Conservation (phyloP, 2,329 filamentous ascomycete genomes). For the Ophiocordyceps sinensis region DNA sequence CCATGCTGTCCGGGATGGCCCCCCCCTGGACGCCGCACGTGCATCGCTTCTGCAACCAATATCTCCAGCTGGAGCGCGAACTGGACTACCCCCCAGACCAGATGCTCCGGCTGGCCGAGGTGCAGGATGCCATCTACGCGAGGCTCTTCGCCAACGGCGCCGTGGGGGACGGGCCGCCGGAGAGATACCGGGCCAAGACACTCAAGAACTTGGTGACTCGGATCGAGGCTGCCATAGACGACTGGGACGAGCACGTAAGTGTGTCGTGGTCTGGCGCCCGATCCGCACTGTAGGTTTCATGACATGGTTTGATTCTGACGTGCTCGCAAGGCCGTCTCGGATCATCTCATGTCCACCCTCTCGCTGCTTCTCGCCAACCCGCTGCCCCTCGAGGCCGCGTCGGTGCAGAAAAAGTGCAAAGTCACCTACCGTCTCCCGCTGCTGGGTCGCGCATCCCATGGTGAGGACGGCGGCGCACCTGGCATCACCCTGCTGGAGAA, state of each 20-base stretch:
- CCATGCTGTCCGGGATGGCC: background rate
- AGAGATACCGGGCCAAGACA: conserved; percentile 54
- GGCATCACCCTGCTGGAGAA: conserved; percentile 54
- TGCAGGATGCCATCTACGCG: conserved; percentile 53
- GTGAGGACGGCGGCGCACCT: conserved; percentile 1
- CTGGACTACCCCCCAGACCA: conserved; percentile 48
- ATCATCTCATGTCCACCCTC: conserved; percentile 59
- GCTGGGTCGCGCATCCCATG: conserved; percentile 10
- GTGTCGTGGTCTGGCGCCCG: background rate
- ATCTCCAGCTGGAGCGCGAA: conserved; percentile 56
- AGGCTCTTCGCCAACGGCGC: conserved; percentile 49
- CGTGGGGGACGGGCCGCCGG: conserved; percentile 44
- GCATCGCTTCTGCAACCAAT: conserved; percentile 55
- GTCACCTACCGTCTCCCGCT: conserved; percentile 52
- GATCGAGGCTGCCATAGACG: conserved; percentile 60
- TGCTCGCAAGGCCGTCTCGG: conserved; percentile 59
- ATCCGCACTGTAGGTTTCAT: background rate
- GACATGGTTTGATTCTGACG: conserved; percentile 9
- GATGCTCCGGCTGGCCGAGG: conserved; percentile 41
- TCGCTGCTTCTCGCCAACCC: conserved; percentile 49
- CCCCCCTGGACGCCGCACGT: conserved; percentile 11
- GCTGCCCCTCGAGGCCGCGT: conserved; percentile 46
- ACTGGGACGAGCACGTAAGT: conserved; percentile 82
- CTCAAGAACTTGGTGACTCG: conserved; percentile 57
- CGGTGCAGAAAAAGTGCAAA: conserved; percentile 57